These are phyloP conservation scores for Acanthamoeba divionensis DNA, from an alignment of 208 protist species.

Conservation along the genomic window DNA sequence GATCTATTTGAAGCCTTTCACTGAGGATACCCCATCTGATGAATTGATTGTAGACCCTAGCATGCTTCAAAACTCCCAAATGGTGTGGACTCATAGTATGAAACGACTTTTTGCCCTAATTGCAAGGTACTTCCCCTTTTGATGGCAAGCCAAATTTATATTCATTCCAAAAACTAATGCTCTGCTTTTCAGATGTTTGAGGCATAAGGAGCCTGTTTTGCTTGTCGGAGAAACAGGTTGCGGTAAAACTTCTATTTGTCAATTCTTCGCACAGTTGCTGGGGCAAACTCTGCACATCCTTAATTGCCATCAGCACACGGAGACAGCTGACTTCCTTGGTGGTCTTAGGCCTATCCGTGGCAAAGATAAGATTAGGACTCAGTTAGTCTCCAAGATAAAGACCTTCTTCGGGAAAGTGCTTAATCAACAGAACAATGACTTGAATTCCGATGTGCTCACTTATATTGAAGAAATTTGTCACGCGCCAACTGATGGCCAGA, in stretches of 20 bases:
- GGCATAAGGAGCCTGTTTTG: constrained; percentile 90
- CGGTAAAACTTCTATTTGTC: constrained; percentile 97
- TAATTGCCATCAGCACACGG: constrained; percentile 99
- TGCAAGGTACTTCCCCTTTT: constrained; percentile 69
- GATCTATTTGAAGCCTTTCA: constrained; percentile 55
- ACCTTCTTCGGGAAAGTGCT: not conserved
- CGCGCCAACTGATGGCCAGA: no score
- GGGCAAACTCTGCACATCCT: constrained; percentile 90
- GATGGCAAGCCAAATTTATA: not conserved
- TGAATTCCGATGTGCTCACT: no score
- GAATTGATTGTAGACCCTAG: constrained; percentile 62
- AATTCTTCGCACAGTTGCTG: constrained; percentile 90
- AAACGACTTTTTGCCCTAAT: constrained; percentile 92
- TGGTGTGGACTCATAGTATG: constrained; percentile 96
- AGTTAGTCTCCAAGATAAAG: not conserved
- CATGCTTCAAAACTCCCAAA: constrained; percentile 58
- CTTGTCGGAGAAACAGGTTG: constrained; percentile 98
- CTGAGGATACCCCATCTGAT: constrained; percentile 79
- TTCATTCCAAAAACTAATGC: not conserved
- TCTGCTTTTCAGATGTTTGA: not conserved
- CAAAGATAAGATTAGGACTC: constrained; percentile 36
- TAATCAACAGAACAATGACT: not conserved
- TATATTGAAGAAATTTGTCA: no score
- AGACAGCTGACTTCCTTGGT: constrained; percentile 84
- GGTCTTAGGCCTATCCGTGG: constrained; percentile 82